Conservation (phyloP, 2,329 filamentous ascomycete genomes). For the Thermothelomyces thermophilus region DNA sequence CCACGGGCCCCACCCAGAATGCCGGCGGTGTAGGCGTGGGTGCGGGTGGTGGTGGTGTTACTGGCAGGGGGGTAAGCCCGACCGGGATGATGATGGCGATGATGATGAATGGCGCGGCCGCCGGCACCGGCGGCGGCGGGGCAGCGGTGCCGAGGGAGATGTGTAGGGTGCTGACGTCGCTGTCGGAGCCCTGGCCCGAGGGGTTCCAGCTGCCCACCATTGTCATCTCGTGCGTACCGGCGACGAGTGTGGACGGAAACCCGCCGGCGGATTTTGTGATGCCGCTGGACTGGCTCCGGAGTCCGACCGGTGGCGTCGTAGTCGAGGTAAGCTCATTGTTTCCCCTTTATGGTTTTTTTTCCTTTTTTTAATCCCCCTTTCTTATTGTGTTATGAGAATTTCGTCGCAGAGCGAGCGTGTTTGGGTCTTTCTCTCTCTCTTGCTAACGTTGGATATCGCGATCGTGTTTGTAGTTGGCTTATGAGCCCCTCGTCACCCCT, state of each 20-base stretch:
- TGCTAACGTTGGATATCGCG: too few species aligned
- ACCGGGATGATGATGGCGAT: too few species aligned
- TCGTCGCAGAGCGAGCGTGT: too few species aligned
- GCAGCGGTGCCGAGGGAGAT: conserved; percentile 23
- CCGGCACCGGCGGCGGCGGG: too few species aligned
- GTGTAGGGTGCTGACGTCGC: conserved; percentile 51
- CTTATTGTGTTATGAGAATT: not conserved
- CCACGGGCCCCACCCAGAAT: too few species aligned
- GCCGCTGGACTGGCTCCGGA: conserved; percentile 61
- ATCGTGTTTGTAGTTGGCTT: conserved; percentile 48
- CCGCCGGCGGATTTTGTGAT: conserved; percentile 63
- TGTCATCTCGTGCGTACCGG: conserved; percentile 65
- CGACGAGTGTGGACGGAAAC: conserved; percentile 52
- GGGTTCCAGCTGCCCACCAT: conserved; percentile 59
- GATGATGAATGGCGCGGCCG: too few species aligned
- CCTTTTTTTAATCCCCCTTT: not conserved
- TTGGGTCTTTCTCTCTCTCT: not conserved
- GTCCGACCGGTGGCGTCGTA: conserved; percentile 65
- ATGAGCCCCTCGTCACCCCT: conserved; percentile 63
- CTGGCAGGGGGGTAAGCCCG: too few species aligned
- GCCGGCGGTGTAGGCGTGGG: too few species aligned
- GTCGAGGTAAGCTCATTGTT: conserved; percentile 46
- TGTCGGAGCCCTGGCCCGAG: conserved; percentile 57
- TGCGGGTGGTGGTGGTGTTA: not conserved
- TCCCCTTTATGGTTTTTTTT: not conserved